A percentile compares a stretch with the other conserved stretches of the same genome.
phyloP scores from a whole-genome alignment of 176 grass and related monocot genomes.

The Aegilops longissima region DNA sequence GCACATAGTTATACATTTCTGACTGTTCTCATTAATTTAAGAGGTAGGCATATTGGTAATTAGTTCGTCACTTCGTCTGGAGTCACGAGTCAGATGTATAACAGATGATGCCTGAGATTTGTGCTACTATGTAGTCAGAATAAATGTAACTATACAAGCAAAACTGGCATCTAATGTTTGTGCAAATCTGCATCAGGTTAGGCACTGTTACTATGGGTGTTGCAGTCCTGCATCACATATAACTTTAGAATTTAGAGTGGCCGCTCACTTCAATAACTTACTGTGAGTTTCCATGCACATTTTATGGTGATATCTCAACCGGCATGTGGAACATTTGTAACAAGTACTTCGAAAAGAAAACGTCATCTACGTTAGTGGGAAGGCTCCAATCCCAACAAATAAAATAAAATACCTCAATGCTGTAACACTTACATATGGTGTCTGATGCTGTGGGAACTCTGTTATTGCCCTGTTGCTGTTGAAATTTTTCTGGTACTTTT shows the following conservation, averaged over 20 bases:
- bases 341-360: not conserved
- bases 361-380: not conserved
- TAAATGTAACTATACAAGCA: constrained; percentile 16
- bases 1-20: not conserved
- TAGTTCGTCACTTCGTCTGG: not conserved
- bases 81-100: not conserved
- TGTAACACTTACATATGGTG: not conserved
- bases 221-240: constrained; percentile 13
- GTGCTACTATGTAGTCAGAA: constrained; percentile 10
- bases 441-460: not conserved
- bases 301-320: constrained; percentile 23
- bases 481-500: not conserved
- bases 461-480: not conserved
- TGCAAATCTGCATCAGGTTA: constrained; percentile 14
- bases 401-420: not conserved
- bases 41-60: constrained; percentile 1
- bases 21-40: not conserved
- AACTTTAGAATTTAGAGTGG: not conserved
- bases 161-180: constrained; percentile 15
- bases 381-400: not conserved
- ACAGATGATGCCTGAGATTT: not conserved
- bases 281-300: not conserved
- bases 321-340: constrained; percentile 10
- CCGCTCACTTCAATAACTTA: not conserved
- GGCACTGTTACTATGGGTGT: not conserved